Conservation (phyloP, 2,329 filamentous ascomycete genomes). For the Domatiomyces globalis region DNA sequence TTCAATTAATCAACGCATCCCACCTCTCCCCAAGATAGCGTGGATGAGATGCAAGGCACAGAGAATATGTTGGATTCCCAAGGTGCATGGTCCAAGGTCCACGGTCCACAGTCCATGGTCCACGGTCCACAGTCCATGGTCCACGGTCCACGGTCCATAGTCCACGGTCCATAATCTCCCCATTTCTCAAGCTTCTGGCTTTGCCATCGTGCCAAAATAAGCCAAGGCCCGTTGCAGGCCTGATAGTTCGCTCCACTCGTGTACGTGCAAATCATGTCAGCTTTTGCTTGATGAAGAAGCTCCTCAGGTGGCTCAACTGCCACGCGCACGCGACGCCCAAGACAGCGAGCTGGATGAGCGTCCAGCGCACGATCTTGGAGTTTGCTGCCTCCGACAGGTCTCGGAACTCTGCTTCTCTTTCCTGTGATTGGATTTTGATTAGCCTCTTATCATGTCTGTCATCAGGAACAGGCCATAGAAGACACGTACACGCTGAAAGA, state of each 20-base stretch:
- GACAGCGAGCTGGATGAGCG: constrained; percentile 73
- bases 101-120: too few relatives aligned
- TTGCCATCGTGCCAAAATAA: background rate
- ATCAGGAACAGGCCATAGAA: background rate
- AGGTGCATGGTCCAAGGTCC: too few relatives aligned
- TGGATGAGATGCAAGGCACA: background rate
- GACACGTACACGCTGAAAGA: constrained; percentile 70
- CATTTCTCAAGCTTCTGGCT: too few relatives aligned
- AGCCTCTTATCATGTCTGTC: background rate
- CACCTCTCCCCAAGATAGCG: background rate
- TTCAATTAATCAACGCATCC: background rate
- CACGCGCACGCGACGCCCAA: constrained; percentile 82
- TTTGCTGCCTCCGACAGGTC: constrained; percentile 95
- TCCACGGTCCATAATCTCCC: too few relatives aligned
- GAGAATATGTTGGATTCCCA: background rate
- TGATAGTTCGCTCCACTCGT: background rate
- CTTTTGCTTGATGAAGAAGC: constrained; percentile 99
- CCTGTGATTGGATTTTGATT: constrained; percentile 37
- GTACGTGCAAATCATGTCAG: constrained; percentile 48
- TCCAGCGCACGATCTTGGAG: constrained; percentile 82
- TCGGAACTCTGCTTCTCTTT: constrained; percentile 94
- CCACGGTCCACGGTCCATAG: too few relatives aligned
- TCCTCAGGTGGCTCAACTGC: constrained; percentile 88
- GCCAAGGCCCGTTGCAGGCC: background rate
- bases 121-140: too few relatives aligned